Percentiles rank a stretch among this genome's conserved stretches.
Conservation (phyloP, 2,329 filamentous ascomycete species). For the Corinectria fuckeliana region DNA sequence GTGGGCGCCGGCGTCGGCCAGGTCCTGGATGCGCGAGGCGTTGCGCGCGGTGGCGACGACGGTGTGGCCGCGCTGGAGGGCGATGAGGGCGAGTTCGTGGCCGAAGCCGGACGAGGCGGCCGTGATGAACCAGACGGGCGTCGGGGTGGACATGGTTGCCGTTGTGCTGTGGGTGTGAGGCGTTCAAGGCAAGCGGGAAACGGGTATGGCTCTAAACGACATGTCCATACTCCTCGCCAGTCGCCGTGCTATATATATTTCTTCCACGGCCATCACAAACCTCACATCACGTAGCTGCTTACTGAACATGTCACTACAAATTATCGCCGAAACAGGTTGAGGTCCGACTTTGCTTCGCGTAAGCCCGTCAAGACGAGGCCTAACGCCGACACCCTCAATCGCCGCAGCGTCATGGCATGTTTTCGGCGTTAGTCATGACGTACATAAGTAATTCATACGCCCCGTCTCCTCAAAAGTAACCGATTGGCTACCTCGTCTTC, state of each 20-base stretch:
- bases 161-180: neutral
- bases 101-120: slow-evolving; percentile 61
- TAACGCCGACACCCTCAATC: neutral
- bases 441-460: too few species aligned
- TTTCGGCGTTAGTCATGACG: too few species aligned
- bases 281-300: too few species aligned
- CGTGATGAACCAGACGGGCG: slow-evolving; percentile 59
- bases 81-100: slow-evolving; percentile 49
- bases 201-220: neutral
- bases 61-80: slow-evolving; percentile 54
- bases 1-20: slow-evolving; percentile 51
- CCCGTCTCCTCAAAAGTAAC: neutral
- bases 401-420: too few species aligned
- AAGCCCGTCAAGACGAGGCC: neutral
- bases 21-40: slow-evolving; percentile 46
- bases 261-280: neutral
- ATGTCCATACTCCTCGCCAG: neutral
- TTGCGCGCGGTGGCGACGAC: slow-evolving; percentile 59
- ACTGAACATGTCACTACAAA: neutral
- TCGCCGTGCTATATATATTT: neutral
- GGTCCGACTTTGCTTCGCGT: neutral
- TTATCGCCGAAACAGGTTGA: slow-evolving; percentile 24
- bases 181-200: neutral
- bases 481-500: too few species aligned
- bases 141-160: slow-evolving; percentile 15